Evolutionary conservation across 2,329 filamentous ascomycete species (phyloP), one percentile per base, ranked within the genome.

Genomic region (Fusarium compactum): DNA sequence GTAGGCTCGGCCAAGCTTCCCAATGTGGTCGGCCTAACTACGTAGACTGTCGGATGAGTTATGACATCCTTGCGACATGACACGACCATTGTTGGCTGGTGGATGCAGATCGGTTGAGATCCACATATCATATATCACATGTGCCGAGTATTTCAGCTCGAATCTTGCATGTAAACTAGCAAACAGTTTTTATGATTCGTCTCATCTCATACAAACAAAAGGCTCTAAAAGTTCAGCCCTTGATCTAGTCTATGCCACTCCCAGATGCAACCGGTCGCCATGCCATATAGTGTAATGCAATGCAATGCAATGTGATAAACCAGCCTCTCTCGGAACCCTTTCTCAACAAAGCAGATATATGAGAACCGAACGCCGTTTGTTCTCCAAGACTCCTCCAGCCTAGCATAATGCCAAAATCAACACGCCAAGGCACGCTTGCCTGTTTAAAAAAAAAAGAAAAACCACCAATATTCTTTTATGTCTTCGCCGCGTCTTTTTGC

Each of bases 331-430:
- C 12, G 51, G 44, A 58, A 25, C 51, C 58, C 48, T 56, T 44
- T 40, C 54, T 62, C 58, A 57, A 43, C 24, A 70, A 62, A 58
- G 44, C 59, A 64, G 57, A 56, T 34, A 47, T 44, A 52, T 45
- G 55, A 56, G 55, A 70, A 58, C 46, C 40, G 60, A 75, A 75
- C 73, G 73, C 73, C 73, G 54, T 61, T 53, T 70, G 58, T 65
- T 72, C 57, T 67, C 43, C 60, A 66, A 62, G 62, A 72, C 60
- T 68, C 60, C 65, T 56, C 48, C 63, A 66, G 46, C 70, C 58
- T 22, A 46, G 53, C 62, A 58, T 38, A 60, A 48, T 46, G 58
- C 41, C 58, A 55, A 59, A 70, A 70, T 52, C 41, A 55, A 65
- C 44, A 47, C 44, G 59, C 56, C 40, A 45, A 51, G 44, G 34